Evolutionary conservation across 2,329 filamentous ascomycete genomes (phyloP).

Genomic region (Colletotrichum liaoningense): DNA sequence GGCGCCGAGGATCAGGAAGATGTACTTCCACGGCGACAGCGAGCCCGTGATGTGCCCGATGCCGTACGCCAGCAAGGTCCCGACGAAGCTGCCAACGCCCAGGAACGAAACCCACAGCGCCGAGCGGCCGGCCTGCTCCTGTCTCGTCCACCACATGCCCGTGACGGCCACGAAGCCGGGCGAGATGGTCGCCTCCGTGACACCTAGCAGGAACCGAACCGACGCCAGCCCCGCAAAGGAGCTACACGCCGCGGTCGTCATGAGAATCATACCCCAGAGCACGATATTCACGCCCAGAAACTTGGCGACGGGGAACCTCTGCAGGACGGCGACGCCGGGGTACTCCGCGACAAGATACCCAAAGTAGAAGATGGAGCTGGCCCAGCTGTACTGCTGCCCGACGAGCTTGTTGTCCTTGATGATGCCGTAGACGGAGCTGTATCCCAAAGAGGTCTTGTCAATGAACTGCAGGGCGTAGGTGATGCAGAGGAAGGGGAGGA

Average conservation of each 20-base stretch:
- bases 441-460: constrained; percentile 39
- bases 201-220: constrained; percentile 50
- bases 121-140: constrained; percentile 50
- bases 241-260: constrained; percentile 46
- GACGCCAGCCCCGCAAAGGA: constrained; percentile 46
- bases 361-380: constrained; percentile 48
- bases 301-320: constrained; percentile 42
- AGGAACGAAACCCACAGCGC: constrained; percentile 52
- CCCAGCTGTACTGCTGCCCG: constrained; percentile 45
- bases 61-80: constrained; percentile 48
- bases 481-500: constrained; percentile 39
- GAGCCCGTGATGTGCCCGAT: constrained; percentile 45
- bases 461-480: constrained; percentile 48
- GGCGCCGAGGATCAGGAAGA: constrained; percentile 49
- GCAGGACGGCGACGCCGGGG: constrained; percentile 44
- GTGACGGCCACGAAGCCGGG: constrained; percentile 51
- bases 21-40: constrained; percentile 46
- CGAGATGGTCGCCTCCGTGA: constrained; percentile 47
- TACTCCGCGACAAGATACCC: constrained; percentile 46
- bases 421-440: constrained; percentile 46
- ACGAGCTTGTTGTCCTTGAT: constrained; percentile 42
- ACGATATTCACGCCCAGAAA: constrained; percentile 45
- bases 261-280: constrained; percentile 45
- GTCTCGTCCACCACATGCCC: constrained; percentile 52
- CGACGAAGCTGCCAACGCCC: constrained; percentile 48